Evolutionary conservation across 768 basidiomycete genomes (phyloP).

Genomic region (Porphyrellus cyaneotinctus): DNA sequence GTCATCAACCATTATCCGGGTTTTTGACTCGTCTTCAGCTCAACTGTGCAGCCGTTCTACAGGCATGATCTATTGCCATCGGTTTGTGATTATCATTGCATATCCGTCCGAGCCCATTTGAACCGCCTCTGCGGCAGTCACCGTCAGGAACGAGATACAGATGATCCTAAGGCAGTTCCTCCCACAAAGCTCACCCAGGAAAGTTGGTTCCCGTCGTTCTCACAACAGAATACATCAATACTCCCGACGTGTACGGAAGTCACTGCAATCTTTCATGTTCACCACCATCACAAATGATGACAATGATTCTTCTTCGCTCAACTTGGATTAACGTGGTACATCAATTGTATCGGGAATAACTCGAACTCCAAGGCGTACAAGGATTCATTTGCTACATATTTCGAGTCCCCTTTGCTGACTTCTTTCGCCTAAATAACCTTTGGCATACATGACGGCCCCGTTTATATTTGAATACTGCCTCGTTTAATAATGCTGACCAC

Average conservation of each 20-base stretch:
- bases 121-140: constrained; percentile 2
- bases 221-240: neutral
- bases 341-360: neutral
- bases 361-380: neutral
- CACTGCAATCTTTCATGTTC: neutral
- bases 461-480: neutral
- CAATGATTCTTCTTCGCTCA: neutral
- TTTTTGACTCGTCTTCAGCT: neutral
- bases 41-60: too few relatives aligned
- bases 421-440: too few relatives aligned
- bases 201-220: neutral
- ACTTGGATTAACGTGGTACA: neutral
- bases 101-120: neutral
- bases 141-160: constrained; percentile 8
- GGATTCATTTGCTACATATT: neutral
- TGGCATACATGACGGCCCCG: neutral
- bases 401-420: neutral
- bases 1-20: neutral
- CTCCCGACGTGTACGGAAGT: neutral
- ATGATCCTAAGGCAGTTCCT: neutral
- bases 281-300: neutral
- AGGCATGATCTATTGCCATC: neutral
- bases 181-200: neutral
- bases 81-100: neutral
- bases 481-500: neutral